Evolutionary conservation across 371 early-diverging fungal genomes (phyloP), one percentile per base, ranked within the genome.

Genomic region (Mucor mucedo): DNA sequence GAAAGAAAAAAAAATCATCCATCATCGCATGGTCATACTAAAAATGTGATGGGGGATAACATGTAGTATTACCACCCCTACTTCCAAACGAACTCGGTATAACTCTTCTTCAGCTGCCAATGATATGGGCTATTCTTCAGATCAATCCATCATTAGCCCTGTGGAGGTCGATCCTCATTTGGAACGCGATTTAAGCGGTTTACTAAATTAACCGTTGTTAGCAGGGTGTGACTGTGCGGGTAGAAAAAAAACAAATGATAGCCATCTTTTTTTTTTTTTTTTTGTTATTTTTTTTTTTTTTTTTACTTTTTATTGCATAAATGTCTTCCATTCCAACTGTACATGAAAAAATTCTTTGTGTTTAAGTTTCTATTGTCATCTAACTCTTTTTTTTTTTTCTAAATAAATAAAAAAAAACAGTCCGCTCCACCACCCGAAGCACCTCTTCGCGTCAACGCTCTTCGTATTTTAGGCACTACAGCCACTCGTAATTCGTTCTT

Each of bases 401-500:
- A 21, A 21, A 21, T 21, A 21, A 21, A 21, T 1, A 6, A 30
- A 21, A 21, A 21, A 6, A 30, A 29, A 41, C 8, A 4, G 27
- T 53, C 61, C 62, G 35, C 58, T 48, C 28, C 53, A 21, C 60
- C 69, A 21, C 53, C 76, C 2, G 82, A 81, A 35, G 75, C 82
- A 39, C 82, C 82, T 35, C 66, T 78, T 63, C 70, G 62, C 44
- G 82, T 81, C 58, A 72, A 72, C 53, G 55, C 77, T 16, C 60
- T 81, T 32, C 69, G 74, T 10, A 69, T 81, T 33, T 56, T 78
- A 27, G 82, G 82, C 52, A 68, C 71, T 2, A 55, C 58, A 16
- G 48, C 38, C 28, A 81, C 82, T 16, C 78, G 82, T 44, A 56
- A 70, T 39, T 78, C 82, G 3, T 81, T 81, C 60, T 58, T 81